Conservation (phyloP, 495 filamentous ascomycete genomes). For the Aspergillus olivimuriae region DNA sequence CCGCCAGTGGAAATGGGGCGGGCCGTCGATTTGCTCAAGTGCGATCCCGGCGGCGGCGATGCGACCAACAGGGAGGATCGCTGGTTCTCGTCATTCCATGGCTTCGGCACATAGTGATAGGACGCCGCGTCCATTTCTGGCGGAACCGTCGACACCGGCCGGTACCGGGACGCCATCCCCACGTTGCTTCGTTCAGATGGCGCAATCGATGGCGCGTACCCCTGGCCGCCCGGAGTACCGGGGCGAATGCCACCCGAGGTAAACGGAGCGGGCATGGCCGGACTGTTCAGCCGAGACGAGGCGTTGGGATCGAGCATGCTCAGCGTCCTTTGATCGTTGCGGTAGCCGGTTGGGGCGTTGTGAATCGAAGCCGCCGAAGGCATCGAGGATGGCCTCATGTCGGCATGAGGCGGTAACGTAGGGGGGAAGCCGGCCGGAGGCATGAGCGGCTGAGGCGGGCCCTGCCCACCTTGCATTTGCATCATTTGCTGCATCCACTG, state of each 20-base stretch:
- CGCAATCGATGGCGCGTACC: conserved; percentile 72
- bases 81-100: conserved; percentile 43
- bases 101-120: conserved; percentile 43
- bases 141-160: conserved; percentile 64
- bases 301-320: conserved; percentile 77
- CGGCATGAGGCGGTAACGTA: conserved; percentile 12
- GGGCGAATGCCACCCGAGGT: conserved; percentile 24
- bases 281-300: conserved; percentile 43
- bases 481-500: conserved; percentile 73
- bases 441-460: conserved; percentile 17
- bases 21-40: conserved; percentile 17
- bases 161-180: conserved; percentile 84
- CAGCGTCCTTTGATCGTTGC: conserved; percentile 54
- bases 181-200: conserved; percentile 93
- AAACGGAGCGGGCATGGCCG: conserved; percentile 27
- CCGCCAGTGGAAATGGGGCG: conserved; percentile 28
- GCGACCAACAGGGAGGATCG: conserved; percentile 19
- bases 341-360: conserved; percentile 12
- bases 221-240: conserved; percentile 25
- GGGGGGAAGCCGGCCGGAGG: conserved; percentile 8
- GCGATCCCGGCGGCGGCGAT: conserved; percentile 13
- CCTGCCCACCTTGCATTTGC: conserved; percentile 55
- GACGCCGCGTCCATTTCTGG: conserved; percentile 33
- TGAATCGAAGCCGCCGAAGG: conserved; percentile 21
- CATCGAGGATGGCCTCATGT: conserved; percentile 40